Conservation (phyloP, 306 rosid genomes). For the Adenanthera pavonina region DNA sequence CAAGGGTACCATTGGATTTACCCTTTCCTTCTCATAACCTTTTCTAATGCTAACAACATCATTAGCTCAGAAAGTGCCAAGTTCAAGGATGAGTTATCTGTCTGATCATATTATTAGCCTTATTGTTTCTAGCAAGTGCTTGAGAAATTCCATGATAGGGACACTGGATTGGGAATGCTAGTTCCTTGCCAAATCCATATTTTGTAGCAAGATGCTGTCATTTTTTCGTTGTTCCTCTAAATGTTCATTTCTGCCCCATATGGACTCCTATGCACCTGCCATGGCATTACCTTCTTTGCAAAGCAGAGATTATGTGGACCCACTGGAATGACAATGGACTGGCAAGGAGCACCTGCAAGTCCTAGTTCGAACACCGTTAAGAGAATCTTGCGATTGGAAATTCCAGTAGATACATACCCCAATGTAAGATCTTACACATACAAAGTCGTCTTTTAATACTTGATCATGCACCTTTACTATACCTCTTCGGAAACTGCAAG, state of each 20-base stretch:
- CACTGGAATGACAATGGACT: conserved; percentile 94
- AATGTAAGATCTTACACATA: conserved; percentile 59
- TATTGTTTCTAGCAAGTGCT: background rate
- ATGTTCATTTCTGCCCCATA: conserved; percentile 8
- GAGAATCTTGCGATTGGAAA: conserved; percentile 93
- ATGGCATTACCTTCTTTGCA: conserved; percentile 32
- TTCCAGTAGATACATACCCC: conserved; percentile 93
- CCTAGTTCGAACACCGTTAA: conserved; percentile 93
- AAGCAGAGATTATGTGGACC: conserved; percentile 82
- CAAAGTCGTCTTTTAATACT: conserved; percentile 40
- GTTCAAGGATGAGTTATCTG: conserved; percentile 21
- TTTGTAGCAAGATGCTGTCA: background rate
- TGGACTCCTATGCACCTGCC: background rate
- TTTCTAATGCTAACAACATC: conserved; percentile 17
- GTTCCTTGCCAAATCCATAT: conserved; percentile 23
- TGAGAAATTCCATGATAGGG: background rate
- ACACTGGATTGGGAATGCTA: conserved; percentile 27
- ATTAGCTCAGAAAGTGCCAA: conserved; percentile 3
- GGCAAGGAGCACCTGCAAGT: conserved; percentile 98
- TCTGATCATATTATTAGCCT: background rate
- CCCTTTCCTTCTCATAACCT: conserved; percentile 14
- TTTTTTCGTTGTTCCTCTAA: conserved; percentile 17
- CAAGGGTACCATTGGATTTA: conserved; percentile 14
- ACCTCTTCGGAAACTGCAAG: conserved; percentile 22
- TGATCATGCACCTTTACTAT: conserved; percentile 18